Percentiles rank a stretch among this genome's conserved stretches.
Conservation (phyloP, 192 early-diverging fungal species). For the Podila clonocystis region DNA sequence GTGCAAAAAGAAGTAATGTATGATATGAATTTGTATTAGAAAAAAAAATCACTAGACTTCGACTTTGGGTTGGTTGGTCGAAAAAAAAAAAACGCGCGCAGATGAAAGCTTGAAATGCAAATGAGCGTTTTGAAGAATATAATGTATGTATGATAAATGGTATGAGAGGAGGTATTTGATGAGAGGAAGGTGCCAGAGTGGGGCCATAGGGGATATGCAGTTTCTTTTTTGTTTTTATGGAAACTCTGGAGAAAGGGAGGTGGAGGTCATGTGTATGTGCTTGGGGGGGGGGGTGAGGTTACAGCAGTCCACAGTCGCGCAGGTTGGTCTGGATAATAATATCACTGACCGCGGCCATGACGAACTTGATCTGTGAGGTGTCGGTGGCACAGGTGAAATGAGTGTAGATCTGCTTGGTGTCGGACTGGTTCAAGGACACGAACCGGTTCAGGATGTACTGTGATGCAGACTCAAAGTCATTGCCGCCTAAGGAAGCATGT, state of each 20-base stretch:
- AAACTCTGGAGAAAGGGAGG: too few species aligned
- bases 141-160: too few species aligned
- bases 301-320: conserved; percentile 78
- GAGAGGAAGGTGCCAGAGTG: too few species aligned
- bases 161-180: too few species aligned
- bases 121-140: too few species aligned
- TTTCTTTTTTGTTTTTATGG: too few species aligned
- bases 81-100: not conserved
- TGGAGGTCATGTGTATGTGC: not conserved
- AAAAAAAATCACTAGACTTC: not conserved
- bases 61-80: not conserved
- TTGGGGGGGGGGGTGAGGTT: too few species aligned
- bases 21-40: not conserved
- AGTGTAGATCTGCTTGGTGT: conserved; percentile 84
- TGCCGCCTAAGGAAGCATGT: conserved; percentile 32
- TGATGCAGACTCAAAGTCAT: conserved; percentile 76
- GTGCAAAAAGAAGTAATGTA: not conserved
- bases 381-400: conserved; percentile 90
- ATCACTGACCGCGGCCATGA: conserved; percentile 88
- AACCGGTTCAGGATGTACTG: conserved; percentile 83
- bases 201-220: too few species aligned
- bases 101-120: not conserved
- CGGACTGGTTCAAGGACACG: conserved; percentile 77
- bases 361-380: conserved; percentile 84
- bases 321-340: conserved; percentile 87